Base-by-base conservation (phyloP, 257 asterid genomes). In the Salvia hispanica region DNA sequence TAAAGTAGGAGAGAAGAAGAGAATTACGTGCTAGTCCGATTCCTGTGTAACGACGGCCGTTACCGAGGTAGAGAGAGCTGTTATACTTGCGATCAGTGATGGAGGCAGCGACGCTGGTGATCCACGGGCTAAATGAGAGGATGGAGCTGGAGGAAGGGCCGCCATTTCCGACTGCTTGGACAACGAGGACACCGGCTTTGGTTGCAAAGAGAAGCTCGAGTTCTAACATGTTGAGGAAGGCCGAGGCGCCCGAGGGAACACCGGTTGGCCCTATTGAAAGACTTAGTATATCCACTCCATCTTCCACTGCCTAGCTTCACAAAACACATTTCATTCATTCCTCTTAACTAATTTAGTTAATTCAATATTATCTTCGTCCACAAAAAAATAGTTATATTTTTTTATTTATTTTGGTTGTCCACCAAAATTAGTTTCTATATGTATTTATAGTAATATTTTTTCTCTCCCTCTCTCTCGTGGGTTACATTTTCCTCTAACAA, bases 81-180 rank as follows among this genome's bases (percentile, higher is more conserved):
- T 79, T 77, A 75, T 85, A 88, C 57, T 69, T 82, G 58, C 92
- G 67, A 52, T 88, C 92, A 6, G 95, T 88, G 13, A 74, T 62
- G 8, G 86, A 82, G 73, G 93, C 88, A 0, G 93, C 91, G 46
- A 88, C 88, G 39, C 81, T 85, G 2, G 76, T 78, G 77, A 86
- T 81, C 93, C 96, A 88, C 9, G 95, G 91, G 45, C 95, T 88
- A 43, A 85, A 88, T 1, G 95, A 88, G 46, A 82, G 82, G 51
- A 82, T 69, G 13, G 95, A 88, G 64, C 73, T 77, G 3, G 87
- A 40, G 6, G 87, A 75, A 5, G 95, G 95, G 13, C 93, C 95
- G 0, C 82, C 80, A 50, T 88, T 88, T 70, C 95, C 95, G 39
- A 82, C 88, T 6, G 93, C 90, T 72, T 88, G 95, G 56, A 88